These are phyloP conservation scores for Stropharia rugosoannulata DNA, from an alignment of 768 basidiomycete species.

Conservation along the genomic window DNA sequence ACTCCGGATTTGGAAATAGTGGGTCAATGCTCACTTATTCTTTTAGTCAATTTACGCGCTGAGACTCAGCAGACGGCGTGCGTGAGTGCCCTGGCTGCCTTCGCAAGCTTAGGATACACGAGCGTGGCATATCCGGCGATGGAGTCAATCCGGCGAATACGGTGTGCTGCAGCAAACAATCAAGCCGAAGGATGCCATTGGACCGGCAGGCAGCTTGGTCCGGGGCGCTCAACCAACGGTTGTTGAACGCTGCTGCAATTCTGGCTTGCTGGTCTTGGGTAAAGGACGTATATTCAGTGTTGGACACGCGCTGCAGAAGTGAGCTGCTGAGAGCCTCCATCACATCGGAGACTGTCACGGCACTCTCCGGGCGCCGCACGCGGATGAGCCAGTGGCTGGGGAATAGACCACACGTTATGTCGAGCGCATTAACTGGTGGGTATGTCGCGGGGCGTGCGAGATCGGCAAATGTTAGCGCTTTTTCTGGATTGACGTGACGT, in stretches of 20 bases:
- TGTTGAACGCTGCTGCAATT: conserved; percentile 38
- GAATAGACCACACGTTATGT: conserved; percentile 46
- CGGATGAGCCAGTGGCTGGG: conserved; percentile 41
- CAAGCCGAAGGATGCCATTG: conserved; percentile 44
- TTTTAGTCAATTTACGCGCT: not conserved
- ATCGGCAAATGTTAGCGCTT: conserved; percentile 26
- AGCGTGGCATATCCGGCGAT: conserved; percentile 29
- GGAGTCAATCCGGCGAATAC: conserved; percentile 49
- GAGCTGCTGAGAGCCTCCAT: conserved; percentile 40
- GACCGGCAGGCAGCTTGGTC: conserved; percentile 31
- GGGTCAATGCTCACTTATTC: not conserved
- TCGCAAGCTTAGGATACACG: conserved; percentile 48
- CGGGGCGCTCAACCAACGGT: conserved; percentile 40
- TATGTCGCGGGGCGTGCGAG: conserved; percentile 41
- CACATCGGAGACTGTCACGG: conserved; percentile 48
- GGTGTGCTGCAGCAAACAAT: conserved; percentile 46
- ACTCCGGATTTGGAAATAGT: not conserved
- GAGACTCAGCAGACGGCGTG: not conserved
- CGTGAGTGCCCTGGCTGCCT: conserved; percentile 13
- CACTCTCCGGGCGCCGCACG: conserved; percentile 37
- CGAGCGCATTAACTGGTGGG: conserved; percentile 38
- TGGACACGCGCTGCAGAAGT: conserved; percentile 34
- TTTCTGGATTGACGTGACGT: conserved; percentile 13
- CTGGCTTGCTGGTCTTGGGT: conserved; percentile 39
- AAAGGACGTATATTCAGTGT: conserved; percentile 41